Evolutionary conservation across 192 early-diverging fungal genomes (phyloP).

Genomic region (Allomyces macrogynus): DNA sequence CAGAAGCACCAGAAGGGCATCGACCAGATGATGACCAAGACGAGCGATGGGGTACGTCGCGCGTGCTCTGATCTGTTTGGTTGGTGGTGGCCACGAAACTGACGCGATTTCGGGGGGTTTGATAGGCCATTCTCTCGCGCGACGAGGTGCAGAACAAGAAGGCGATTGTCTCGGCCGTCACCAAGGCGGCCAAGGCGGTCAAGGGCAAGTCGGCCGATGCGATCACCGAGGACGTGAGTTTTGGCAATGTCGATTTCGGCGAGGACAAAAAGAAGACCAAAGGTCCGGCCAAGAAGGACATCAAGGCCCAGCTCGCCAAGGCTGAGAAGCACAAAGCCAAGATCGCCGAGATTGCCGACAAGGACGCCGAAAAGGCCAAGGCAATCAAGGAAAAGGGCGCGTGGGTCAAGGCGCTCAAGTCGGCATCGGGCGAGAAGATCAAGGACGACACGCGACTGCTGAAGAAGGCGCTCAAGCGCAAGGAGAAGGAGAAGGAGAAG

Average conservation of each 20-base stretch:
- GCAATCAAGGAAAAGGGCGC: conserved; percentile 48
- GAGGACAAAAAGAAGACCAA: conserved; percentile 40
- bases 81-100: too few species aligned
- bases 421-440: conserved; percentile 75
- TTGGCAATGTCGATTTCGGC: conserved; percentile 47
- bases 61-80: background rate
- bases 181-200: too few species aligned
- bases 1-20: conserved; percentile 36
- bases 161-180: too few species aligned
- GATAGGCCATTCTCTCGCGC: conserved; percentile 8
- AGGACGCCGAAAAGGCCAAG: conserved; percentile 32
- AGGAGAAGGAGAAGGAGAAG: conserved; percentile 66
- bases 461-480: conserved; percentile 76
- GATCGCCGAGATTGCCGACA: conserved; percentile 33
- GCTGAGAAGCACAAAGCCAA: conserved; percentile 56
- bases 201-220: conserved; percentile 17
- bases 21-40: conserved; percentile 35
- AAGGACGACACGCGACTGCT: conserved; percentile 77
- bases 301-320: conserved; percentile 51
- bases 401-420: conserved; percentile 60
- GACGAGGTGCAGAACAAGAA: conserved; percentile 6
- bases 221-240: conserved; percentile 33
- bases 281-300: conserved; percentile 32
- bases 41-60: conserved; percentile 19
- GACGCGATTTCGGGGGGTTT: too few species aligned